These are phyloP conservation scores for Extremus antarcticus DNA, from an alignment of 495 filamentous ascomycete species.

Conservation along the genomic window DNA sequence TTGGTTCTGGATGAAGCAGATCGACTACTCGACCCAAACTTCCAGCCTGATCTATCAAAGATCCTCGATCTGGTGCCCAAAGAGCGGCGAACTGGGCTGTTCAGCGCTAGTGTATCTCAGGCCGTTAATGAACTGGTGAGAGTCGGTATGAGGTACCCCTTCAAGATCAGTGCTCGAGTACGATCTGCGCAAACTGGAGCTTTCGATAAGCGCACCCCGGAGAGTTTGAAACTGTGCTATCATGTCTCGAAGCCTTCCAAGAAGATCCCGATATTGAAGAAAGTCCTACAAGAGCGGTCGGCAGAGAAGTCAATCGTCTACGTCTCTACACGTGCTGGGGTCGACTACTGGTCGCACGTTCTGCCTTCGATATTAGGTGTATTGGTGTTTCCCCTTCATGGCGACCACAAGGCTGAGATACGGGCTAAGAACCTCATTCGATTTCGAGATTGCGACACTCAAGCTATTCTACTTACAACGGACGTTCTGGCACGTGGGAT, in stretches of 20 bases:
- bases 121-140: constrained; percentile 86
- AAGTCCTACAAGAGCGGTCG: constrained; percentile 59
- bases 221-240: constrained; percentile 85
- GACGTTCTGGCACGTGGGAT: constrained; percentile 79
- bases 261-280: constrained; percentile 62
- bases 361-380: constrained; percentile 58
- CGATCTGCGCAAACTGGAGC: constrained; percentile 55
- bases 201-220: constrained; percentile 81
- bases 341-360: constrained; percentile 79
- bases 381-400: constrained; percentile 69
- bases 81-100: constrained; percentile 84
- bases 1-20: constrained; percentile 93
- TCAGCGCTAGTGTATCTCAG: constrained; percentile 86
- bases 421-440: constrained; percentile 69
- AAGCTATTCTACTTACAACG: constrained; percentile 75
- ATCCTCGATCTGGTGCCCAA: constrained; percentile 82
- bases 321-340: constrained; percentile 86
- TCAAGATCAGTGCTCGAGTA: constrained; percentile 86
- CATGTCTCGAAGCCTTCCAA: constrained; percentile 59
- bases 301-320: constrained; percentile 88
- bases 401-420: constrained; percentile 71
- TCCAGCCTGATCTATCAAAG: constrained; percentile 76
- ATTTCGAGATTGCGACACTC: constrained; percentile 55
- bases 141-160: constrained; percentile 84
- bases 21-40: constrained; percentile 84